Evolutionary conservation across 2,329 filamentous ascomycete species (phyloP).

Genomic region (Exophiala dermatitidis): DNA sequence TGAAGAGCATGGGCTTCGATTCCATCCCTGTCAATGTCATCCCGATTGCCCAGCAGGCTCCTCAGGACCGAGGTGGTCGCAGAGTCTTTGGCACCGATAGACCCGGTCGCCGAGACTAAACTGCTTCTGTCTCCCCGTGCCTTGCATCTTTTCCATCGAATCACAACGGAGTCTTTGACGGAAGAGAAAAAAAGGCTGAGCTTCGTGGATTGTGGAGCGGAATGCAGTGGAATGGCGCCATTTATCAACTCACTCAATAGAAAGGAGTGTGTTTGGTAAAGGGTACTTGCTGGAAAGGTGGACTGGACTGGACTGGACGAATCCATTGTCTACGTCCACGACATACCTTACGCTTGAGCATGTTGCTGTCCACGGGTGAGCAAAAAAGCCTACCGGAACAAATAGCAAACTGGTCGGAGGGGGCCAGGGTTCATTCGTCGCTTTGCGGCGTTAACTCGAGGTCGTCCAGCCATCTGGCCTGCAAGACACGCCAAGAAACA

Average conservation of each 20-base stretch:
- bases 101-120: constrained; percentile 20
- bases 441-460: no score
- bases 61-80: constrained; percentile 66
- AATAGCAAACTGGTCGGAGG: no score
- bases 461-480: background rate
- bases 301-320: no score
- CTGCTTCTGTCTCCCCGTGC: background rate
- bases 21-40: constrained; percentile 94
- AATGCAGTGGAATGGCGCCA: background rate
- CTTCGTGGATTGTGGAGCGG: background rate
- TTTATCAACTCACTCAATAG: no score
- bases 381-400: no score
- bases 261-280: no score
- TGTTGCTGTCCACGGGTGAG: no score
- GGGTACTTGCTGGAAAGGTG: no score
- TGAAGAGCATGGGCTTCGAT: constrained; percentile 99
- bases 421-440: no score
- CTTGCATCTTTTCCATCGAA: background rate
- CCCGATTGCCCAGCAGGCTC: constrained; percentile 69
- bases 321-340: no score
- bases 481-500: constrained; percentile 7
- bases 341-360: no score
- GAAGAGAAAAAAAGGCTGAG: background rate
- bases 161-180: background rate
- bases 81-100: constrained; percentile 26